These are phyloP conservation scores for Neurospora sp. DNA, from an alignment of 495 filamentous ascomycete genomes.

Conservation along the genomic window DNA sequence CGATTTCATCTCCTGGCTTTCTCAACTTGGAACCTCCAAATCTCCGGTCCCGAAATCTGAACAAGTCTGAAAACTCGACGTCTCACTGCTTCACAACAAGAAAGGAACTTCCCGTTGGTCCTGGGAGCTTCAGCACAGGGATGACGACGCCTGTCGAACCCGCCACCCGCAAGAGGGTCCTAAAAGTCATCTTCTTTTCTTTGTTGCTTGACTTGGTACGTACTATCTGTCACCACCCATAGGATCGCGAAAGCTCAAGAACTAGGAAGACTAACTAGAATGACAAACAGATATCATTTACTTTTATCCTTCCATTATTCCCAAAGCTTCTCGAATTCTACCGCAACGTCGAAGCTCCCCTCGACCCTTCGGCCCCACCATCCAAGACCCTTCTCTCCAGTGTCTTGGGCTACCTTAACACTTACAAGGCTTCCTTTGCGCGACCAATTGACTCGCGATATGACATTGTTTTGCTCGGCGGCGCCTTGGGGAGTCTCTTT, in stretches of 20 bases:
- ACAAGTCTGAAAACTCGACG: not conserved
- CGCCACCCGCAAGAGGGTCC: constrained; percentile 61
- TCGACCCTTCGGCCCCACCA: constrained; percentile 39
- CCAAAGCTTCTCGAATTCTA: constrained; percentile 94
- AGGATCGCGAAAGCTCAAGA: constrained; percentile 12
- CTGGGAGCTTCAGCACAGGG: constrained; percentile 4
- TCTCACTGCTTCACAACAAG: not conserved
- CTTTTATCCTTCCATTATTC: constrained; percentile 96
- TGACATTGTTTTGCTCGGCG: constrained; percentile 93
- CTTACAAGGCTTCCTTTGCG: constrained; percentile 90
- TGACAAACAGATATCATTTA: constrained; percentile 42
- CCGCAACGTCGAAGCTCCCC: constrained; percentile 53
- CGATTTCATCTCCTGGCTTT: not conserved
- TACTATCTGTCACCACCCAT: not conserved
- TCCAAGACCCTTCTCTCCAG: constrained; percentile 57
- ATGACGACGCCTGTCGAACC: constrained; percentile 38
- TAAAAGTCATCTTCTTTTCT: constrained; percentile 59
- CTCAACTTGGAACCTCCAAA: not conserved
- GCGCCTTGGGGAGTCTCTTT: constrained; percentile 87
- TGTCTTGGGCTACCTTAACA: constrained; percentile 75
- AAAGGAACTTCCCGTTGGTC: not conserved
- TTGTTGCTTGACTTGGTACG: constrained; percentile 45
- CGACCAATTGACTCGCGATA: constrained; percentile 91
- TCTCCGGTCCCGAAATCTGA: not conserved
- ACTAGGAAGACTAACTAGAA: constrained; percentile 7